phyloP scores from a whole-genome alignment of 2,329 filamentous ascomycete genomes.

The Arachnopeziza araneosa region DNA sequence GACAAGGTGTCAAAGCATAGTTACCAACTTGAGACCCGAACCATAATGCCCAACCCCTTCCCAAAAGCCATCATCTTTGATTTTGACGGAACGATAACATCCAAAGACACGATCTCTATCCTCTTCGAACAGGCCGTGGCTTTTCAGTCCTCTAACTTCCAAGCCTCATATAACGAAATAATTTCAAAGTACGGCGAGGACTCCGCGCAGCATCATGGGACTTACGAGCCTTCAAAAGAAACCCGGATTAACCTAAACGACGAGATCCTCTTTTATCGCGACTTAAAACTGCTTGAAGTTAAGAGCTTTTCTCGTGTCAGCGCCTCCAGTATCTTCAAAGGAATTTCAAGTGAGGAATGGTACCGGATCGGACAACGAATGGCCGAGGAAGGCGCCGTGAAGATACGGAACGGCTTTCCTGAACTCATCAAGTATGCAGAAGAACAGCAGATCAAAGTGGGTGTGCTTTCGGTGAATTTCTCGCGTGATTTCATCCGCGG shows the following conservation, averaged over 20 bases:
- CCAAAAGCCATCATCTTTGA: slow-evolving; percentile 22
- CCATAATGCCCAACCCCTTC: background rate
- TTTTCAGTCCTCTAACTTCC: slow-evolving; percentile 10
- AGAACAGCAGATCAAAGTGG: slow-evolving; percentile 1
- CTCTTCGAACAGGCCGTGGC: slow-evolving; percentile 16
- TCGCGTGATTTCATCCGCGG: slow-evolving; percentile 21
- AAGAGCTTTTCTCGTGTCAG: slow-evolving; percentile 24
- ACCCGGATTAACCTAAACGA: slow-evolving; percentile 13
- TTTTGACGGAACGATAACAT: slow-evolving; percentile 31
- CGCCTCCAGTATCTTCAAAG: slow-evolving; percentile 22
- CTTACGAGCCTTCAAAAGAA: slow-evolving; percentile 15
- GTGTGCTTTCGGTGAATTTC: slow-evolving; percentile 26
- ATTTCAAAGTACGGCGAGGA: slow-evolving; percentile 21
- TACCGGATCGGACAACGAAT: slow-evolving; percentile 12
- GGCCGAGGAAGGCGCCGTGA: slow-evolving; percentile 13
- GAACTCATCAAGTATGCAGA: no score
- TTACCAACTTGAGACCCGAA: background rate
- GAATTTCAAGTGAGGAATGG: slow-evolving; percentile 15
- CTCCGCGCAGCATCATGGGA: slow-evolving; percentile 10
- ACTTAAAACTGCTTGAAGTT: slow-evolving; percentile 20
- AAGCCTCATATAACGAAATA: slow-evolving; percentile 7
- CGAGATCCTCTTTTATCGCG: slow-evolving; percentile 18
- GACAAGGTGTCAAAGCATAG: background rate
- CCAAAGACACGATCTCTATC: slow-evolving; percentile 23
- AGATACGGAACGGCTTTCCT: slow-evolving; percentile 16